Evolutionary conservation across 352 stramenopile genomes (phyloP).

Genomic region (Globisporangium barbulae): DNA sequence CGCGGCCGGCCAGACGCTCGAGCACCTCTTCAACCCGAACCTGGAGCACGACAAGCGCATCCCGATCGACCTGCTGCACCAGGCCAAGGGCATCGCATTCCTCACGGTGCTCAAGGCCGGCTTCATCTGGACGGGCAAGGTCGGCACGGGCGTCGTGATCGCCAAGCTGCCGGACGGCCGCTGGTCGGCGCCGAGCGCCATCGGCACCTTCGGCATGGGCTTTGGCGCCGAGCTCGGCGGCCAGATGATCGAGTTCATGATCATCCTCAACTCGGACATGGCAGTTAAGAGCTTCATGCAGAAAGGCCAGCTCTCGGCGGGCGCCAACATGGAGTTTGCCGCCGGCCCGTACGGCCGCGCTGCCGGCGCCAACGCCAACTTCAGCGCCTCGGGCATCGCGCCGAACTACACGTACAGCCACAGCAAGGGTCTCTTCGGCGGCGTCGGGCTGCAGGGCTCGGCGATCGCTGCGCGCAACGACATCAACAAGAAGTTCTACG

Average conservation of each 20-base stretch:
- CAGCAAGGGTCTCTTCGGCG: constrained; percentile 85
- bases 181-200: constrained; percentile 94
- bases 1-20: constrained; percentile 86
- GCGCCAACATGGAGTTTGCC: constrained; percentile 80
- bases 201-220: constrained; percentile 90
- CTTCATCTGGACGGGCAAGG: constrained; percentile 84
- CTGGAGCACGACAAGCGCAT: constrained; percentile 87
- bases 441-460: constrained; percentile 75
- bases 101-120: constrained; percentile 91
- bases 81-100: constrained; percentile 90
- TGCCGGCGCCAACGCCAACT: constrained; percentile 71
- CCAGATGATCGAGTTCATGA: constrained; percentile 86
- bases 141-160: constrained; percentile 92
- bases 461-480: constrained; percentile 73
- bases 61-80: constrained; percentile 86
- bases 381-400: constrained; percentile 67
- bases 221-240: constrained; percentile 75
- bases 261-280: constrained; percentile 93
- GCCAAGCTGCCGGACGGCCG: constrained; percentile 91
- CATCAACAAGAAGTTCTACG: constrained; percentile 89
- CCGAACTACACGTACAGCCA: constrained; percentile 89
- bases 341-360: constrained; percentile 77
- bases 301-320: constrained; percentile 77
- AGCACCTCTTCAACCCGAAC: constrained; percentile 89
- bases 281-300: constrained; percentile 91